These are phyloP conservation scores for Tricholoma furcatifolium DNA, from an alignment of 768 basidiomycete genomes.

Conservation along the genomic window DNA sequence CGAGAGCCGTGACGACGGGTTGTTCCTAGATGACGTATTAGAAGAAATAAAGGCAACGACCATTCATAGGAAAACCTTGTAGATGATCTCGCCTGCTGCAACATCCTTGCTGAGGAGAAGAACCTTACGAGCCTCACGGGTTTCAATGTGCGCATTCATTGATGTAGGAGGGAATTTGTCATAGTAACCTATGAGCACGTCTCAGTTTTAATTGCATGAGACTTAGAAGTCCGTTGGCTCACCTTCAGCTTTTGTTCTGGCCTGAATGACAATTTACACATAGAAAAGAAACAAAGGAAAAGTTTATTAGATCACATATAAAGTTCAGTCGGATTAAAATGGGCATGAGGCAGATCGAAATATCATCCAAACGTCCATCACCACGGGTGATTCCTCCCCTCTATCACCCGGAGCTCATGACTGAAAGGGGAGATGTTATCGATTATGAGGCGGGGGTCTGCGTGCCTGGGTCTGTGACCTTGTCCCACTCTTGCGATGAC, in stretches of 20 bases:
- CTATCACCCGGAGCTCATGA: conserved; percentile 14
- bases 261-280: conserved; percentile 38
- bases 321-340: conserved; percentile 14
- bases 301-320: conserved; percentile 60
- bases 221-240: conserved; percentile 35
- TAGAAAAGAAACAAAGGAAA: conserved; percentile 31
- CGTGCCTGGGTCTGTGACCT: conserved; percentile 72
- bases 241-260: conserved; percentile 73
- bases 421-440: conserved; percentile 7
- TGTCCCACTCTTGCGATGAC: conserved; percentile 91
- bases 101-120: conserved; percentile 69
- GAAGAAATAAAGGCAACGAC: conserved; percentile 1
- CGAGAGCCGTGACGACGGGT: conserved; percentile 70
- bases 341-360: conserved; percentile 10
- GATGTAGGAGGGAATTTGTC: conserved; percentile 71
- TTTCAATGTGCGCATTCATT: conserved; percentile 64
- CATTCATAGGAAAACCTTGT: conserved; percentile 48
- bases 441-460: conserved; percentile 42
- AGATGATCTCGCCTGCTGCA: conserved; percentile 70
- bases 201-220: conserved; percentile 10
- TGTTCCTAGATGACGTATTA: conserved; percentile 52
- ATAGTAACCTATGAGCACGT: conserved; percentile 60
- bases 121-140: conserved; percentile 44
- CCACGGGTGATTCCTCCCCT: conserved; percentile 13
- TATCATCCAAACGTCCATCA: conserved; percentile 14